Base-by-base conservation (phyloP, 495 filamentous ascomycete genomes). In the Lentithecium fluviatile region DNA sequence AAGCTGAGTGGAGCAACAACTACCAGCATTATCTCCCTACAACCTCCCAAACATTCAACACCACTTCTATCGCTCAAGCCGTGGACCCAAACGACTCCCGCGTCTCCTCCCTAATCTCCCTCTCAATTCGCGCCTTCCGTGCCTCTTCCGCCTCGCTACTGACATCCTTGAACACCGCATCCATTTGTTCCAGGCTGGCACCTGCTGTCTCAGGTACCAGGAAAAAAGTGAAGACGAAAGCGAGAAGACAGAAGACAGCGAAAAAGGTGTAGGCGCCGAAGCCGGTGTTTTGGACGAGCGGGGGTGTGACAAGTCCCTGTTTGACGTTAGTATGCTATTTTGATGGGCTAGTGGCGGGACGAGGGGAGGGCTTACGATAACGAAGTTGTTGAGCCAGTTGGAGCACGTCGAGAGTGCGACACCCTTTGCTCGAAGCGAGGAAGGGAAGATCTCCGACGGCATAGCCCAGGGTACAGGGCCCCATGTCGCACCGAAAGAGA, bases 331-430 rank as follows among this genome's bases (percentile, higher is more conserved):
- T 21, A n/a, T 32, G 29, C 10, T 32, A 10, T 3, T 10, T 32
- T 32, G 4, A 32, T 32, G 29, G 29, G 19, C 6, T 0, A 0
- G 17, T 20, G 42, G 50, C 12, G 52, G 58, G 17, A 63, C 60
- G 23, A 57, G 13, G 36, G 15, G 55, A 20, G 64, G 57, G 24
- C 57, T 43, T 60, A 53, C 55, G 45, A 82, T 80, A 40, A 84
- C 79, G 60, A 83, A 83, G 64, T 83, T 83, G 62, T 80, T 82
- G 0, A 82, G 56, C 80, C 81, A 84, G 52, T 80, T 82, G 1
- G 78, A 79, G 61, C 75, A 79, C 1, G 80, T 83, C 29, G 43
- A 46, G 21, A 66, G 37, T 26, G 66, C 60, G 15, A 69, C 52
- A 49, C 66, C 62, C 58, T 83, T 82, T 2, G 80, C 78, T 29